These are phyloP conservation scores for Moesziomyces antarcticus DNA, from an alignment of 1,284 basidiomycete genomes.

Conservation along the genomic window DNA sequence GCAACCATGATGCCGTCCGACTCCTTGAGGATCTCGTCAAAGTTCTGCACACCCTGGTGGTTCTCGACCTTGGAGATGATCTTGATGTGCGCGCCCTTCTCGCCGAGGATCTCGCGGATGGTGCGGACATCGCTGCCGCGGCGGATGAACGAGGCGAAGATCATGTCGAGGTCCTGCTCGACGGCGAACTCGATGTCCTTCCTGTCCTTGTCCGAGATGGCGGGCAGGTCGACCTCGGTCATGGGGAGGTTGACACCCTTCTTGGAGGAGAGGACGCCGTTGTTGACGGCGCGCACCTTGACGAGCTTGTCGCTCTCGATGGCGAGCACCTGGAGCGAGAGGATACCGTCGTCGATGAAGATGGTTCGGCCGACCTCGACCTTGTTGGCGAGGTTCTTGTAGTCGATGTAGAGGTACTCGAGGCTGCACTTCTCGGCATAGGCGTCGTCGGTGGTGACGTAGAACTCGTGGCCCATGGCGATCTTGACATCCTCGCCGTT, in stretches of 20 bases:
- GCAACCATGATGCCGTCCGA: slow-evolving; percentile 68
- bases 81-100: slow-evolving; percentile 66
- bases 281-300: slow-evolving; percentile 88
- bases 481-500: slow-evolving; percentile 87
- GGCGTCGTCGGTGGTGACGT: slow-evolving; percentile 84
- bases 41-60: slow-evolving; percentile 68
- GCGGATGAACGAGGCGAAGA: slow-evolving; percentile 68
- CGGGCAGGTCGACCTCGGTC: slow-evolving; percentile 96
- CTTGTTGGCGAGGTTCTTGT: slow-evolving; percentile 93
- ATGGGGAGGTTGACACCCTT: slow-evolving; percentile 99
- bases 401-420: slow-evolving; percentile 70
- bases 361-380: slow-evolving; percentile 94
- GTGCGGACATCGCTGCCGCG: slow-evolving; percentile 61
- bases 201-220: slow-evolving; percentile 92
- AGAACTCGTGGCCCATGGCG: slow-evolving; percentile 92
- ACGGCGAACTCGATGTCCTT: slow-evolving; percentile 94
- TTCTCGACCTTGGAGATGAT: slow-evolving; percentile 68
- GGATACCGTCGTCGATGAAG: slow-evolving; percentile 96
- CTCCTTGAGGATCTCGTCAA: slow-evolving; percentile 67
- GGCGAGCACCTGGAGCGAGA: slow-evolving; percentile 89
- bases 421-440: slow-evolving; percentile 87
- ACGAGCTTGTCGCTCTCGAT: slow-evolving; percentile 71
- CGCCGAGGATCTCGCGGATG: slow-evolving; percentile 66
- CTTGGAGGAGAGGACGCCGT: slow-evolving; percentile 90
- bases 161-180: slow-evolving; percentile 97